Conservation (phyloP, 805 yeast species). For the Lachancea waltii region DNA sequence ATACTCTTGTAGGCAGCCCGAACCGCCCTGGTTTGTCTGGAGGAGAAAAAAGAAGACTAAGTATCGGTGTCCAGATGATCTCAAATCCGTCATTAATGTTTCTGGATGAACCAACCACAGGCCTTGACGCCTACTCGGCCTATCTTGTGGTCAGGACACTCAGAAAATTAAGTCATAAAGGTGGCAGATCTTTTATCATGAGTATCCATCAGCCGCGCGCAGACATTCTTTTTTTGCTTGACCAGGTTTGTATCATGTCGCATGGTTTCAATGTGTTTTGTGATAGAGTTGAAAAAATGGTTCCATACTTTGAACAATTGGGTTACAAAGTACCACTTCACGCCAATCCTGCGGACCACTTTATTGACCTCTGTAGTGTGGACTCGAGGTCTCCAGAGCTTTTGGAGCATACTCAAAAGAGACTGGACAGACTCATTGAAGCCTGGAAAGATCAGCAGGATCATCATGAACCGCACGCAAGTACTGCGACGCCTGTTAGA, state of each 20-base stretch:
- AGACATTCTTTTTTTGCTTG: slow-evolving; percentile 65
- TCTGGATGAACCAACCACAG: slow-evolving; percentile 85
- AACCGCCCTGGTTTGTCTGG: slow-evolving; percentile 65
- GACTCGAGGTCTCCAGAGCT: slow-evolving; percentile 40
- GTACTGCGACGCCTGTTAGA: slow-evolving; percentile 3
- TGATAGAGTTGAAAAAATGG: slow-evolving; percentile 40
- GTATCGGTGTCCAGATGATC: slow-evolving; percentile 71
- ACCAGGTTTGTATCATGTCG: slow-evolving; percentile 59
- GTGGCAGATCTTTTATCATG: slow-evolving; percentile 65
- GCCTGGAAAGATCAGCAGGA: slow-evolving; percentile 32
- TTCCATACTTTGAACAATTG: slow-evolving; percentile 43
- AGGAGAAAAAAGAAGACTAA: slow-evolving; percentile 74
- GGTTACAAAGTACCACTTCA: slow-evolving; percentile 41
- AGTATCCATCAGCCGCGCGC: slow-evolving; percentile 83
- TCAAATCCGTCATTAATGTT: slow-evolving; percentile 72
- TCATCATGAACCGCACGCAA: not conserved
- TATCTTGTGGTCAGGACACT: slow-evolving; percentile 55
- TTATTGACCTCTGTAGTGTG: slow-evolving; percentile 51
- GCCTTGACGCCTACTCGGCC: slow-evolving; percentile 75
- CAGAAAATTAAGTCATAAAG: slow-evolving; percentile 45
- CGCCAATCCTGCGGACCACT: slow-evolving; percentile 56
- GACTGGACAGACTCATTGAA: slow-evolving; percentile 33
- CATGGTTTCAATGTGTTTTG: slow-evolving; percentile 51
- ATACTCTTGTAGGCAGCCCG: slow-evolving; percentile 52
- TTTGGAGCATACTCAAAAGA: slow-evolving; percentile 30